Conservation (phyloP, 202 grass and related monocot genomes). For the Setaria italica region DNA sequence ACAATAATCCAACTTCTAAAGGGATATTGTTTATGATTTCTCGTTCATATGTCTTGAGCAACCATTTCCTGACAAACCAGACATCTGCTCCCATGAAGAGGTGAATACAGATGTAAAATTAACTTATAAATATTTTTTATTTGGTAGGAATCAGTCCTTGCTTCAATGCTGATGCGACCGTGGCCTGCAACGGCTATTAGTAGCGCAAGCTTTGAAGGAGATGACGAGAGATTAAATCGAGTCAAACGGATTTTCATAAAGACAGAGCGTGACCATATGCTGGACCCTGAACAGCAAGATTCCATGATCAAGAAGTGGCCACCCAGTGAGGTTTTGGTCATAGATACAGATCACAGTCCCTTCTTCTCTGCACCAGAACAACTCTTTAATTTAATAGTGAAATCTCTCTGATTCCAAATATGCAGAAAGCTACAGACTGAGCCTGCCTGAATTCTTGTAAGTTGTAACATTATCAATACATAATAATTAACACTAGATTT, state of each 20-base stretch:
- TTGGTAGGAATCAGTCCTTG: conserved; percentile 63
- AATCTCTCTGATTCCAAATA: conserved; percentile 47
- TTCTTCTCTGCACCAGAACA: conserved; percentile 67
- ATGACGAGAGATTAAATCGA: conserved; percentile 43
- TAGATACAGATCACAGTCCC: conserved; percentile 71
- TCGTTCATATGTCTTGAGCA: conserved; percentile 8
- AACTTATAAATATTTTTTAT: conserved; percentile 36
- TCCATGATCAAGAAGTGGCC: conserved; percentile 76
- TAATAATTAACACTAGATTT: conserved; percentile 25
- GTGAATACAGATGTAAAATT: conserved; percentile 6
- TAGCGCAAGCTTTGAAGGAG: conserved; percentile 51
- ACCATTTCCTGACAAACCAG: conserved; percentile 18
- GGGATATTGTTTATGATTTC: conserved; percentile 2
- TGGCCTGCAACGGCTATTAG: conserved; percentile 55
- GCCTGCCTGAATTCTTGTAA: conserved; percentile 28
- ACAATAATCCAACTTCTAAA: conserved; percentile 11
- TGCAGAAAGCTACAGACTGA: conserved; percentile 20
- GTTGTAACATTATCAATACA: conserved; percentile 33
- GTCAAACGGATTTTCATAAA: conserved; percentile 67
- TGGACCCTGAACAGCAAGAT: conserved; percentile 69
- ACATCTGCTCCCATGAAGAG: conserved; percentile 14
- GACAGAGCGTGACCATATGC: conserved; percentile 60
- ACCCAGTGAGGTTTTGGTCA: conserved; percentile 59
- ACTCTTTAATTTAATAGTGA: conserved; percentile 53
- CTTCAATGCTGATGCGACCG: conserved; percentile 67